Percentiles rank a stretch among this genome's conserved stretches.
phyloP scores from a whole-genome alignment of 306 rosid genomes.

The Vigna reflexopilosa region DNA sequence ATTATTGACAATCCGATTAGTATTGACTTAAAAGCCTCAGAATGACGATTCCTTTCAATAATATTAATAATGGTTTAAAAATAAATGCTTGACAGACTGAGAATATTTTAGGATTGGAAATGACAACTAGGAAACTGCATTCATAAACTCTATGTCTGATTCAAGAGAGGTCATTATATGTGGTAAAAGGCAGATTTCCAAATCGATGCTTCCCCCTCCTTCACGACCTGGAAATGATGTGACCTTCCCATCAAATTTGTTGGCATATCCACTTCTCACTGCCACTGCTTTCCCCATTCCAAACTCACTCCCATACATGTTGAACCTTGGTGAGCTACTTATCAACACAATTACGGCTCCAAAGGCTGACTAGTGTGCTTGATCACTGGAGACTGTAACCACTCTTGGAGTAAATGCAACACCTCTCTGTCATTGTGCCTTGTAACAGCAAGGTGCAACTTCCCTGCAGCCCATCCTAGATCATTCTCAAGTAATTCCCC shows the following conservation, averaged over 20 bases:
- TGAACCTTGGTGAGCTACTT: constrained; percentile 67
- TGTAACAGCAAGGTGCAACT: constrained; percentile 5
- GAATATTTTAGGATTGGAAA: no score
- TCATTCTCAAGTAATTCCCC: constrained; percentile 6
- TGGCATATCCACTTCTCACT: constrained; percentile 60
- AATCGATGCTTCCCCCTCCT: constrained; percentile 70
- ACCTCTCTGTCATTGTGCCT: neutral
- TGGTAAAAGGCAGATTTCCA: constrained; percentile 59
- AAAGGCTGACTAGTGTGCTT: neutral
- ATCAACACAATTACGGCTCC: constrained; percentile 50
- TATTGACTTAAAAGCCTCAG: no score
- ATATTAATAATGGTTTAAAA: no score
- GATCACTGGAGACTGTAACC: constrained; percentile 35
- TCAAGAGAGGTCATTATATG: constrained; percentile 56
- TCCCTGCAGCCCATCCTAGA: constrained; percentile 20
- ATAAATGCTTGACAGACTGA: no score
- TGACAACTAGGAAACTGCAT: constrained; percentile 14
- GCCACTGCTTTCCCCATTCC: constrained; percentile 79
- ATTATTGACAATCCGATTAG: no score
- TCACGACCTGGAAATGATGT: constrained; percentile 56
- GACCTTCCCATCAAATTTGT: constrained; percentile 61
- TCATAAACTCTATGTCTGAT: constrained; percentile 59
- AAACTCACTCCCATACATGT: constrained; percentile 67
- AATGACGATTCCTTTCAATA: no score
- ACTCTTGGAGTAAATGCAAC: neutral